These are phyloP conservation scores for Fusarium veterinarium DNA, from an alignment of 2,329 filamentous ascomycete genomes.

Conservation along the genomic window DNA sequence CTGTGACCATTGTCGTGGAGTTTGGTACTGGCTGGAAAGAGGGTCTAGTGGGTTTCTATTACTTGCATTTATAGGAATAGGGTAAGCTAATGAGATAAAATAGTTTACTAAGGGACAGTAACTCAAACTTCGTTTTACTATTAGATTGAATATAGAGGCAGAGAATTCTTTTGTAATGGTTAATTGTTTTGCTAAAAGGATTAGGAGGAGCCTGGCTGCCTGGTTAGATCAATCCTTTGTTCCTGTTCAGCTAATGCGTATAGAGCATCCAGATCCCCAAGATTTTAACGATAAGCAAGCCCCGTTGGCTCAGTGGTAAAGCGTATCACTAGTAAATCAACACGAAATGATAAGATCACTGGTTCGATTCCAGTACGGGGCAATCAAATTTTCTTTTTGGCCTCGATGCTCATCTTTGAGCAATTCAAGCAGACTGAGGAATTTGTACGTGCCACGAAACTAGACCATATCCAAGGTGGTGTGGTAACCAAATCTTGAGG, in stretches of 20 bases:
- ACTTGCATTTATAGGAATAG: background rate
- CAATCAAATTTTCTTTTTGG: background rate
- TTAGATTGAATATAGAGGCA: fast-evolving
- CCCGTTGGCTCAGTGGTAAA: slow-evolving; percentile 14
- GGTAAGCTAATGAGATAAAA: background rate
- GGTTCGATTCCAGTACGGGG: slow-evolving; percentile 11
- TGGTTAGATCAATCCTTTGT: background rate
- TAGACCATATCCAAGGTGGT: background rate
- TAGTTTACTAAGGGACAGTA: background rate
- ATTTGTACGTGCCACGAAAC: background rate
- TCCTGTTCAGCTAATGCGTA: fast-evolving
- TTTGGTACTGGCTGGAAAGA: background rate
- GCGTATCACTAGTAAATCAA: slow-evolving; percentile 15
- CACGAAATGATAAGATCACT: slow-evolving; percentile 6
- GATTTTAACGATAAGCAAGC: background rate
- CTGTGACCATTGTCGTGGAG: background rate
- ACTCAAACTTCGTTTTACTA: fast-evolving
- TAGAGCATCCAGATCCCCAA: fast-evolving
- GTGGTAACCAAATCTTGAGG: background rate
- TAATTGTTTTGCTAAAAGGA: background rate
- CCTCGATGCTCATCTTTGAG: background rate
- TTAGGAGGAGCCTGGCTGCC: background rate
- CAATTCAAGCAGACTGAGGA: background rate
- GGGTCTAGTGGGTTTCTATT: background rate
- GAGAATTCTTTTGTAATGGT: background rate